Percentiles rank a stretch among this genome's conserved stretches.
phyloP scores from a whole-genome alignment of 805 yeast genomes.

The Ogataea wickerhamii region DNA sequence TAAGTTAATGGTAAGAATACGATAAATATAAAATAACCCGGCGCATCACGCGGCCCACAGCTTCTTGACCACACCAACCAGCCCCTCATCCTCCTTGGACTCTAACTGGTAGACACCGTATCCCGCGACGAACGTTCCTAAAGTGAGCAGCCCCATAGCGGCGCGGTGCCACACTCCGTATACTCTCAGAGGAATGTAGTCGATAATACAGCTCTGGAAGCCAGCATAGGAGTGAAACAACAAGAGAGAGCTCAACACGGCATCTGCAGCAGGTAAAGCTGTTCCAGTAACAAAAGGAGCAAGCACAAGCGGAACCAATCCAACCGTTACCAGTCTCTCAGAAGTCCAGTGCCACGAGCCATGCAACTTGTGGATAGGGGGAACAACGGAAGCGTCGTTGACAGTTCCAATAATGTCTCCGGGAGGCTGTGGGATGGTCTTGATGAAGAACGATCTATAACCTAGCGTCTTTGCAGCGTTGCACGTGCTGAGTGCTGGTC shows the following conservation, averaged over 20 bases:
- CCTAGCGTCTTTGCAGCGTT: conserved; percentile 11
- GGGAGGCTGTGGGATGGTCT: conserved; percentile 56
- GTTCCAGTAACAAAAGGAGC: conserved; percentile 58
- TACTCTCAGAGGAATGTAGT: conserved; percentile 73
- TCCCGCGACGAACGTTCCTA: conserved; percentile 62
- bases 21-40: not conserved
- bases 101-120: conserved; percentile 73
- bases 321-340: conserved; percentile 58
- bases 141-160: conserved; percentile 56
- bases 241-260: conserved; percentile 50
- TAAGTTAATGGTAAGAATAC: not conserved
- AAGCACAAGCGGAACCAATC: conserved; percentile 59
- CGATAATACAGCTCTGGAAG: conserved; percentile 72
- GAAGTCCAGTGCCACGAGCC: conserved; percentile 76
- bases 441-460: conserved; percentile 21
- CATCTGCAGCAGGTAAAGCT: conserved; percentile 53
- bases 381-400: conserved; percentile 67
- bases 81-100: conserved; percentile 61
- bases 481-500: conserved; percentile 7
- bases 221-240: conserved; percentile 69
- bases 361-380: conserved; percentile 50
- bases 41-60: conserved; percentile 30
- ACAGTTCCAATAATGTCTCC: conserved; percentile 69
- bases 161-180: conserved; percentile 60
- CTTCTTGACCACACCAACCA: conserved; percentile 41